These are phyloP conservation scores for Pestalotiopsis sp. DNA, from an alignment of 2,329 filamentous ascomycete genomes.

Conservation along the genomic window DNA sequence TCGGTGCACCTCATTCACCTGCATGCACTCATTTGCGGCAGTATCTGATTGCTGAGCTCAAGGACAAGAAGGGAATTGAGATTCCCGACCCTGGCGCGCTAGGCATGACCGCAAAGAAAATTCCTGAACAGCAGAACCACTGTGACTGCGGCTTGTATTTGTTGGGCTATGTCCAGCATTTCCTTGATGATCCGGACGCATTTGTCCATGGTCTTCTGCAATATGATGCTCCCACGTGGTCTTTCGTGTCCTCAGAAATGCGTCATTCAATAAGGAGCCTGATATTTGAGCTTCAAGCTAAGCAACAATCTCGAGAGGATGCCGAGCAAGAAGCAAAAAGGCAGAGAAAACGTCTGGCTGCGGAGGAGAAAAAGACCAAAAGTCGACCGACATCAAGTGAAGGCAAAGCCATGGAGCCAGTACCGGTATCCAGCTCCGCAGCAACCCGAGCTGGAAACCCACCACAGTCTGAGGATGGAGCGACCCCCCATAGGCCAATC, in stretches of 20 bases:
- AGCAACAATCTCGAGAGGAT: conserved; percentile 52
- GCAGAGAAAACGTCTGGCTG: conserved; percentile 30
- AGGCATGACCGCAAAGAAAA: conserved; percentile 71
- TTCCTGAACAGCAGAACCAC: conserved; percentile 81
- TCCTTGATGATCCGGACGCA: conserved; percentile 72
- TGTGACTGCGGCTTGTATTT: conserved; percentile 91
- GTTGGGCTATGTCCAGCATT: conserved; percentile 81
- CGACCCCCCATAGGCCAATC: not conserved
- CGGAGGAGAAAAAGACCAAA: conserved; percentile 11
- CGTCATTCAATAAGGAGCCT: conserved; percentile 67
- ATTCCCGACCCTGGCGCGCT: conserved; percentile 26
- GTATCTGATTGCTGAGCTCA: conserved; percentile 76
- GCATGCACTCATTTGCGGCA: conserved; percentile 72
- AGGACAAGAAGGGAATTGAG: conserved; percentile 54
- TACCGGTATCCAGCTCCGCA: not conserved
- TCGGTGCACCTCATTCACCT: conserved; percentile 65
- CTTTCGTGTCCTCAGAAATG: conserved; percentile 61
- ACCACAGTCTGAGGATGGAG: not conserved
- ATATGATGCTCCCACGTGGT: conserved; percentile 53
- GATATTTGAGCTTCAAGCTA: conserved; percentile 63
- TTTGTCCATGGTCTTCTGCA: conserved; percentile 71
- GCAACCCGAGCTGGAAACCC: not conserved
- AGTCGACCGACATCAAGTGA: conserved; percentile 7
- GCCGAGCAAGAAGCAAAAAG: conserved; percentile 39
- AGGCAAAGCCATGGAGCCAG: not conserved